Evolutionary conservation across 768 basidiomycete species (phyloP), one percentile per base, ranked within the genome.

Genomic region (Suillus luteus): DNA sequence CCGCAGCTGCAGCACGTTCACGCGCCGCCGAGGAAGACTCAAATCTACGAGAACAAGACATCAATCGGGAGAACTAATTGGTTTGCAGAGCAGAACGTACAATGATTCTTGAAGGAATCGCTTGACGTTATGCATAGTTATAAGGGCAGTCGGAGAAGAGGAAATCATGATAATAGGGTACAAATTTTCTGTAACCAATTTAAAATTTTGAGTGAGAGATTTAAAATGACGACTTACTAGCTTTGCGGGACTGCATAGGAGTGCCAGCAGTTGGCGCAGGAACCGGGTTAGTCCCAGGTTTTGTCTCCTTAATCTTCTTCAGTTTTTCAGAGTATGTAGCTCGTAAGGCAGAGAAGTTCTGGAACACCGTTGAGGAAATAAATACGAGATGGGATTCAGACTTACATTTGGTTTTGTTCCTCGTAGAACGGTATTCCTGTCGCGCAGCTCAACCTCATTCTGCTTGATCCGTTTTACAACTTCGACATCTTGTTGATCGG

Each of bases 121-220:
- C 75, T 92, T 93, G 62, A 99, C 94, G 71, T 99, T 99, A 84
- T 95, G 89, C 94, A 99, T 97, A 7, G 95, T 97, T 72, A 99
- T 89, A 62, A 99, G 85, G 3, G 95, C 89, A 1, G 96, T 98
- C 0, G 95, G 95, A 19, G 17, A 95, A 0, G 95, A 96, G 0
- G 96, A 96, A 49, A 99, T 95, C 80, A 99, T 91, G 76, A 99
- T 97, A 71, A 99, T 99, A 0, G 96, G 96, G 76, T 91, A 91
- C 70, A 84, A 86, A 71, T 87, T 87, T 67, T 85, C 89, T 92
- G 74, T 31, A 4, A 11, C 4, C 40, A 19, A 17, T 33, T 38
- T 17, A 19, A 7, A 17, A 52, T 49, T 40, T 63, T 33, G 14
- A 41, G 61, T 38, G 27, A 48, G 0, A 17, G 27, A 7, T 31